phyloP scores from a whole-genome alignment of 2,329 filamentous ascomycete species.

The Curvularia hawaiiensis region DNA sequence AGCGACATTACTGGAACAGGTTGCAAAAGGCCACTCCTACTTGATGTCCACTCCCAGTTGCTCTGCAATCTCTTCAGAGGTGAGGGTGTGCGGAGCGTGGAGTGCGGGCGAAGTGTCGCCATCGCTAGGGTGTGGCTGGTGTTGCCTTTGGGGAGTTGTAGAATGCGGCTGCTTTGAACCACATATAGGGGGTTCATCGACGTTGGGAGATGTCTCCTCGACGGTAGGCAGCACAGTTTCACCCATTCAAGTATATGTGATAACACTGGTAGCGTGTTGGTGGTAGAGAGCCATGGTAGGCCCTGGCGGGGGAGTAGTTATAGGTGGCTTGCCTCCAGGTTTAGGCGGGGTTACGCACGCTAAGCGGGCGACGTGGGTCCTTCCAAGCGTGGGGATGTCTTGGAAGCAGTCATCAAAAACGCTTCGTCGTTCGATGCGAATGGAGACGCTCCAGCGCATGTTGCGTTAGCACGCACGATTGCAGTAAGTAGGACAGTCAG shows the following conservation, averaged over 20 bases:
- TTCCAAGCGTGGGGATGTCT: slow-evolving; percentile 32
- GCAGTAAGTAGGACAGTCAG: slow-evolving; percentile 1
- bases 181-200: slow-evolving; percentile 52
- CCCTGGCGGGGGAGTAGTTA: slow-evolving; percentile 39
- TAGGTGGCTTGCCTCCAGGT: slow-evolving; percentile 32
- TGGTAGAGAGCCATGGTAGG: slow-evolving; percentile 28
- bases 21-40: slow-evolving; percentile 23
- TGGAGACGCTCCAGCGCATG: not conserved
- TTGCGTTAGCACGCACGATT: slow-evolving; percentile 5
- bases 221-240: slow-evolving; percentile 47
- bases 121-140: slow-evolving; percentile 28
- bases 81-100: slow-evolving; percentile 45
- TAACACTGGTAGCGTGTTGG: slow-evolving; percentile 41
- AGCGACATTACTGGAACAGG: slow-evolving; percentile 18
- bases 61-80: slow-evolving; percentile 43
- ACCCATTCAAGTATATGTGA: slow-evolving; percentile 51
- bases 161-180: slow-evolving; percentile 41
- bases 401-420: slow-evolving; percentile 25
- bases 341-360: slow-evolving; percentile 39
- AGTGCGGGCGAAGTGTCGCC: slow-evolving; percentile 31
- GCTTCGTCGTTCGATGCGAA: slow-evolving; percentile 25
- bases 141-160: slow-evolving; percentile 31
- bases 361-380: slow-evolving; percentile 40
- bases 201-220: slow-evolving; percentile 49
- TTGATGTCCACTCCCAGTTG: slow-evolving; percentile 44